A percentile compares a stretch with the other conserved stretches of the same genome.
These are phyloP conservation scores for Chamaenerion angustifolium DNA, from an alignment of 345 rosid species.

Conservation along the genomic window DNA sequence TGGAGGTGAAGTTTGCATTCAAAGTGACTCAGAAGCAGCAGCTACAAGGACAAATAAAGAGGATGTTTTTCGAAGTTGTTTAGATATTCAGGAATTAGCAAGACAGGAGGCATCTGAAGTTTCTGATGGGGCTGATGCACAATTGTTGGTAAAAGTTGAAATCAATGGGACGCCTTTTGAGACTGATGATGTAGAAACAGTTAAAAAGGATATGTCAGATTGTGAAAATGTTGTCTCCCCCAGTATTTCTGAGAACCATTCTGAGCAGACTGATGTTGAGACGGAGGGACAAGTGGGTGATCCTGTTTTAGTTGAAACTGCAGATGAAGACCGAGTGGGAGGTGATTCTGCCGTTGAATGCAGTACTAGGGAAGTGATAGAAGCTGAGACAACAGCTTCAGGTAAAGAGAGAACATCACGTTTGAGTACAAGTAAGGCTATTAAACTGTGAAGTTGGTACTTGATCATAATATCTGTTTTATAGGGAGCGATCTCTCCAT, in stretches of 20 bases:
- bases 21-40: constrained; percentile 14
- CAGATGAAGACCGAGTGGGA: constrained; percentile 7
- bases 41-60: constrained; percentile 16
- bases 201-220: constrained; percentile 5
- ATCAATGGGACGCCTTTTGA: constrained; percentile 5
- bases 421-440: constrained; percentile 27
- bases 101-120: constrained; percentile 16
- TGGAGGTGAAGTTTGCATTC: constrained; percentile 14
- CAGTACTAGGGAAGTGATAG: constrained; percentile 19
- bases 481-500: no score
- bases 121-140: constrained; percentile 14
- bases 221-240: constrained; percentile 13
- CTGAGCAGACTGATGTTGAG: constrained; percentile 7
- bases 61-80: constrained; percentile 37
- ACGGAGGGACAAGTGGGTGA: constrained; percentile 20
- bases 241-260: constrained; percentile 12
- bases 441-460: not conserved
- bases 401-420: constrained; percentile 13
- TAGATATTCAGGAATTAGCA: constrained; percentile 29
- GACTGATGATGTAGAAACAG: constrained; percentile 9
- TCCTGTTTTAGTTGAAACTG: constrained; percentile 23
- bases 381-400: constrained; percentile 19
- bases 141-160: constrained; percentile 19
- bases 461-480: no score
- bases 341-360: constrained; percentile 17